Evolutionary conservation across 768 basidiomycete genomes (phyloP).

Genomic region (Tylopilus plumbeoviolaceoides): DNA sequence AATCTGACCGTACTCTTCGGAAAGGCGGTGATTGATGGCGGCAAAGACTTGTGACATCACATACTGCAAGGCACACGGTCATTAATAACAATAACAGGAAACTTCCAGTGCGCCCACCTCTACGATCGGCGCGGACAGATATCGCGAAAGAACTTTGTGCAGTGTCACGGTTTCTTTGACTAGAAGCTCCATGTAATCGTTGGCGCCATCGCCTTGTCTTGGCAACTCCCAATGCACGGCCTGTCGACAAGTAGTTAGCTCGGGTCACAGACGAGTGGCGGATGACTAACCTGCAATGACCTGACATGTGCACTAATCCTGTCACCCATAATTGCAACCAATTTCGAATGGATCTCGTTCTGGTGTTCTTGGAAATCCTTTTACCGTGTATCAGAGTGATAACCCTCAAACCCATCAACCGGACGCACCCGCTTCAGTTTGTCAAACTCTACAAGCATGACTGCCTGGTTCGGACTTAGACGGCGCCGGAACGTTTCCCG

Average conservation of each 20-base stretch:
- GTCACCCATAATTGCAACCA: constrained; percentile 98
- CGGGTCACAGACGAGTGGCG: constrained; percentile 3
- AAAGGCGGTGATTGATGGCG: constrained; percentile 85
- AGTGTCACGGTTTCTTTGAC: constrained; percentile 94
- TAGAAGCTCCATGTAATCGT: constrained; percentile 89
- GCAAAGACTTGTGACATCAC: constrained; percentile 96
- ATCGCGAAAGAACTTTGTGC: constrained; percentile 93
- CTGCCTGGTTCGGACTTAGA: constrained; percentile 89
- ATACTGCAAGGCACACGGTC: constrained; percentile 43
- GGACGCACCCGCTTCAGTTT: constrained; percentile 88
- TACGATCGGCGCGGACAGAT: constrained; percentile 72
- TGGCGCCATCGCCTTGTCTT: constrained; percentile 58
- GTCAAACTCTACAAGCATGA: constrained; percentile 97
- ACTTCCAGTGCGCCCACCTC: constrained; percentile 50
- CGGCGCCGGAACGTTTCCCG: constrained; percentile 94
- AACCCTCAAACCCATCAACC: constrained; percentile 2
- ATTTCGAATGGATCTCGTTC: constrained; percentile 96
- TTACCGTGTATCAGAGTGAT: constrained; percentile 2
- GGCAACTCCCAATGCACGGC: constrained; percentile 73
- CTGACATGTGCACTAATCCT: constrained; percentile 82
- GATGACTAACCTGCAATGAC: constrained; percentile 60
- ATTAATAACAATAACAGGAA: constrained; percentile 10
- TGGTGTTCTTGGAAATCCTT: constrained; percentile 99
- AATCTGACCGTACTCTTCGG: constrained; percentile 79
- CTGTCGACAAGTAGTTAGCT: constrained; percentile 35